Conservation (phyloP, 208 protist genomes). For the Giardia muris region DNA sequence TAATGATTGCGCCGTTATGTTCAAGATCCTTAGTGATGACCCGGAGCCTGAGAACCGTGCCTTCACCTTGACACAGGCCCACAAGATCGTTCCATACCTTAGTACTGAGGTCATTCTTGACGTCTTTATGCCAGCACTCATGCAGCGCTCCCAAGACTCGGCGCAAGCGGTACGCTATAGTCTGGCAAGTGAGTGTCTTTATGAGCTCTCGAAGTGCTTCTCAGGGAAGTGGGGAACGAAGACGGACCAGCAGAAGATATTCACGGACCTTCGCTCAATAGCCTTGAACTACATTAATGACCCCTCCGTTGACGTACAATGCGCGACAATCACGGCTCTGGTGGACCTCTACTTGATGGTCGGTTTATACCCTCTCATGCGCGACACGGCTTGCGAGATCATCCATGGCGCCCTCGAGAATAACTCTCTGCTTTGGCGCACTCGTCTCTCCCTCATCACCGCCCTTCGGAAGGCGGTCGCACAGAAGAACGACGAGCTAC, state of each 20-base stretch:
- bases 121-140: neutral
- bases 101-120: neutral
- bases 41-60: neutral
- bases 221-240: neutral
- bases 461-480: neutral
- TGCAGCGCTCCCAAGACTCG: neutral
- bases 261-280: neutral
- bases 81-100: neutral
- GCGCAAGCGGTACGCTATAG: neutral
- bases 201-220: neutral
- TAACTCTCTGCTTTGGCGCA: neutral
- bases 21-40: constrained; percentile 5
- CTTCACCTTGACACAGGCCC: neutral
- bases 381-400: neutral
- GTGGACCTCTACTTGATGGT: neutral
- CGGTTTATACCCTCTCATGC: neutral
- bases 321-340: neutral
- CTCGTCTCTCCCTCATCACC: neutral
- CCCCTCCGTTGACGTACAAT: neutral
- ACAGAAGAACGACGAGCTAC: neutral
- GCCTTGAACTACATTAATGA: neutral
- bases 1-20: constrained; percentile 27
- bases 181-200: neutral
- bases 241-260: neutral
- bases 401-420: neutral